Evolutionary conservation across 306 rosid species (phyloP), one percentile per base, ranked within the genome.

Genomic region (Styphnolobium japonicum): DNA sequence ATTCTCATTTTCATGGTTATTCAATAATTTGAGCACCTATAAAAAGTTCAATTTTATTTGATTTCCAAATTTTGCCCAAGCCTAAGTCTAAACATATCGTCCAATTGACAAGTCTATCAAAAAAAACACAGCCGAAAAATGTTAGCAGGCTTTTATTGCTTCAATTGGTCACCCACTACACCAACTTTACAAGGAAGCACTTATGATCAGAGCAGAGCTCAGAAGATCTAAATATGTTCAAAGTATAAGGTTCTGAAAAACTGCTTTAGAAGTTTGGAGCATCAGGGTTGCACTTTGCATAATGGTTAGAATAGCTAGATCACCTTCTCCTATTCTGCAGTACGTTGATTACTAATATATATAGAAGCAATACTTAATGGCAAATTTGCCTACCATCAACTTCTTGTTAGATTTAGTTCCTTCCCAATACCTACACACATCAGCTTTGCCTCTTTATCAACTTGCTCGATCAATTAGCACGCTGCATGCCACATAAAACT

Each of bases 381-480:
- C 4, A 29, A 42, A 21, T 58, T 69, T 14, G 36, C 71, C 53
- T 33, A 60, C 55, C 43, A 70, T 48, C 52, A 9, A 37, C 52
- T 45, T 67, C 10, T 9, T 36, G 27, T 45, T 53, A 42, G 10
- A 60, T 23, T 79, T 68, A 60, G 69, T 31, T 51, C 70, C 56
- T 80, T 52, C 52, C 7, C 9, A 25, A 52, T 61, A 31, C 40
- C 79, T 29, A 53, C 74, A 18, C n/a, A 4, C 31, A 64, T 64
- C 43, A 29, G 75, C 39, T 53, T 64, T 80, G 19, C 12, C 79
- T 19, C 69, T 34, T 71, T 62, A 65, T 14, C 49, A 53, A 53
- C 42, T 64, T 71, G 58, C 39, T 72, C 6, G 67, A 63, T 49
- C 67, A 25, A 16, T 71, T 7, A 80, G 66, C 62, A 71, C 46